phyloP scores from a whole-genome alignment of 2,329 filamentous ascomycete genomes.

The Colletotrichum paranaense region DNA sequence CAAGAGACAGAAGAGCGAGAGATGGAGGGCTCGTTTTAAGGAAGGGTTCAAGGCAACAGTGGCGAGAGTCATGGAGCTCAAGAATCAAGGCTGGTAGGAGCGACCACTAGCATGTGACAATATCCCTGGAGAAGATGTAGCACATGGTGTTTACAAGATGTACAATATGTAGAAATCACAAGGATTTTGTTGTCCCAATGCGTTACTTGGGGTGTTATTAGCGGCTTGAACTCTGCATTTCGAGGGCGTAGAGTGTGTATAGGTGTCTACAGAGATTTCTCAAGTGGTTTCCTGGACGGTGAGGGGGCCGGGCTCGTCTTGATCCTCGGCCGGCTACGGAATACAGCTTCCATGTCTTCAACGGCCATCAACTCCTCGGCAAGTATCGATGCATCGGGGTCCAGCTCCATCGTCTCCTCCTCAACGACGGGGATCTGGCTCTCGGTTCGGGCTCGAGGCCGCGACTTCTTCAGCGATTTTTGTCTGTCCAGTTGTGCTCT shows the following conservation, averaged over 20 bases:
- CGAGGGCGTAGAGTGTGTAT: background rate
- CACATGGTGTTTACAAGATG: background rate
- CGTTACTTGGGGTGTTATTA: constrained; percentile 7
- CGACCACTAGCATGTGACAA: background rate
- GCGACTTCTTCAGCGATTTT: constrained; percentile 59
- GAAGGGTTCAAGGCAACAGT: constrained; percentile 74
- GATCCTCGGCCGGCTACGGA: constrained; percentile 85
- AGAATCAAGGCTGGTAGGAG: constrained; percentile 79
- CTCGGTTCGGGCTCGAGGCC: constrained; percentile 49
- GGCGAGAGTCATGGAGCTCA: constrained; percentile 74
- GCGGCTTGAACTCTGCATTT: background rate
- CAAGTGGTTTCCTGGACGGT: constrained; percentile 48
- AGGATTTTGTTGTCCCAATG: background rate
- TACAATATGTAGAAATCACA: constrained; percentile 31
- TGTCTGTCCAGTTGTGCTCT: constrained; percentile 69
- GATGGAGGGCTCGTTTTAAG: constrained; percentile 78
- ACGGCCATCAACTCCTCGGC: constrained; percentile 76
- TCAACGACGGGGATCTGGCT: constrained; percentile 60
- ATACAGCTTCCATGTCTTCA: constrained; percentile 85
- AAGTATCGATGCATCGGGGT: constrained; percentile 58
- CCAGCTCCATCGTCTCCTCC: constrained; percentile 48
- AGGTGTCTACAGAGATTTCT: constrained; percentile 2
- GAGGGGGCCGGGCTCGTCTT: constrained; percentile 76
- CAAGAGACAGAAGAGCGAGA: constrained; percentile 77
- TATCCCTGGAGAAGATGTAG: background rate